Evolutionary conservation across 768 basidiomycete species (phyloP).

Genomic region (Cytidiella melzeri): DNA sequence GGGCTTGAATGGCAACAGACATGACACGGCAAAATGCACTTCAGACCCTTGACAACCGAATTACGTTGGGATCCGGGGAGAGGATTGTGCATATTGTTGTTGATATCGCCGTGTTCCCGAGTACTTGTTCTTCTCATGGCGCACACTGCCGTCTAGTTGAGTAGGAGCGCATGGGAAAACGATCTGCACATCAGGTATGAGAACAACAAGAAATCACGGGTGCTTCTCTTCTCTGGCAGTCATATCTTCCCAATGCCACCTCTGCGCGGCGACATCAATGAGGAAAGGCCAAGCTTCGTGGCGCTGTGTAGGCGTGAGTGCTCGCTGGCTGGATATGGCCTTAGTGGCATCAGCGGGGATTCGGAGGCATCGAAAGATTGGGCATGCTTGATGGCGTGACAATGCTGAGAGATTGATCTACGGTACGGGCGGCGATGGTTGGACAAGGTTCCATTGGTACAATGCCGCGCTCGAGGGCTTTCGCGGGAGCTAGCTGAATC

Average conservation of each 20-base stretch:
- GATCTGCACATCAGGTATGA: constrained; percentile 3
- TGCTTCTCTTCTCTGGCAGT: background rate
- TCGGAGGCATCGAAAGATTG: background rate
- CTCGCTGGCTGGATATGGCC: background rate
- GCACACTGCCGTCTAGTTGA: too few species aligned
- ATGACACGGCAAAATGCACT: too few species aligned
- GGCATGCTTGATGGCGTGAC: background rate
- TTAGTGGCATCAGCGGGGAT: background rate
- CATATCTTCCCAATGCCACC: background rate
- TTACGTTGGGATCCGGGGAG: too few species aligned
- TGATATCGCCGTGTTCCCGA: too few species aligned
- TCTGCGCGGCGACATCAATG: background rate
- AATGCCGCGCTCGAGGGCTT: too few species aligned
- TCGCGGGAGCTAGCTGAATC: too few species aligned
- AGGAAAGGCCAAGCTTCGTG: constrained; percentile 5
- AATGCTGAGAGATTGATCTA: background rate
- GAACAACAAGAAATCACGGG: background rate
- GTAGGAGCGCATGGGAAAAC: constrained; percentile 6
- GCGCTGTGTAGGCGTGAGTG: background rate
- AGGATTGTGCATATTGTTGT: too few species aligned
- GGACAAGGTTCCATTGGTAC: too few species aligned
- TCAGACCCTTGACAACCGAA: too few species aligned
- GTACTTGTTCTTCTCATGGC: too few species aligned
- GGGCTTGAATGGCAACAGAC: too few species aligned
- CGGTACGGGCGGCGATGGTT: background rate